Conservation (phyloP, 2,329 filamentous ascomycete species). For the Colletotrichum camelliae region DNA sequence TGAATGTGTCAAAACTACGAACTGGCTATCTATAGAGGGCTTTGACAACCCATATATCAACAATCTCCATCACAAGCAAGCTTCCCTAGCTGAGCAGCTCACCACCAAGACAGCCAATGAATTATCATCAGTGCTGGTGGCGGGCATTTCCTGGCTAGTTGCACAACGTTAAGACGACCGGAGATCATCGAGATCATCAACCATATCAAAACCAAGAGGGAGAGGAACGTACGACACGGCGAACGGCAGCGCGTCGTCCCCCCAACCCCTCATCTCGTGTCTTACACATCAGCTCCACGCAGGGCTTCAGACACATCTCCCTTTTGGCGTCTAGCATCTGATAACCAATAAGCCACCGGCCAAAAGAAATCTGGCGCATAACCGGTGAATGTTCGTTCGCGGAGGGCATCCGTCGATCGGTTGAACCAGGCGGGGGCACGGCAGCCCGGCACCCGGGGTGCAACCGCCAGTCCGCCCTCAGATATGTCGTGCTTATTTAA, state of each 20-base stretch:
- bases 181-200: background rate
- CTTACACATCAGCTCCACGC: background rate
- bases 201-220: background rate
- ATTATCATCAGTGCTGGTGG: background rate
- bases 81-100: background rate
- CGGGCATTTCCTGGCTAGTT: background rate
- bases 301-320: background rate
- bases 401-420: background rate
- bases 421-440: background rate
- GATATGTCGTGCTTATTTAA: background rate
- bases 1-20: background rate
- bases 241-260: background rate
- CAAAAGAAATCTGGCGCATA: background rate
- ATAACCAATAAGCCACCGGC: background rate
- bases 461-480: background rate
- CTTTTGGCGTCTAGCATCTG: background rate
- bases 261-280: background rate
- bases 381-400: background rate
- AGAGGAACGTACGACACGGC: background rate
- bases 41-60: background rate
- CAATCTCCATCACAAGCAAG: background rate
- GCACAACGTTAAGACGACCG: background rate
- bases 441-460: background rate
- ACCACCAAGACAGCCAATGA: background rate
- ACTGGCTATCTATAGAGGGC: accelerated